Conservation (phyloP, 1,139 yeast species). For the Suhomyces bolitotheri region DNA sequence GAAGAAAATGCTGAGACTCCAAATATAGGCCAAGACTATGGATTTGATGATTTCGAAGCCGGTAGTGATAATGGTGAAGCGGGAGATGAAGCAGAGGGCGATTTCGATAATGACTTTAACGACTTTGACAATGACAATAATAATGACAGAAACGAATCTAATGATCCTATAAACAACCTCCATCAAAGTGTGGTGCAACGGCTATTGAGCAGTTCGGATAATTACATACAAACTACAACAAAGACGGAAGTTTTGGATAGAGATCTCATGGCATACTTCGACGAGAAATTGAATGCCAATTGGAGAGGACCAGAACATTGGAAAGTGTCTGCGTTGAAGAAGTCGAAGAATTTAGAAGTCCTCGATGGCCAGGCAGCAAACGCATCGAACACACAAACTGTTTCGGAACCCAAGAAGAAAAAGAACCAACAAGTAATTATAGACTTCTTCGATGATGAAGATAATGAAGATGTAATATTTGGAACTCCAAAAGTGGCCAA, state of each 20-base stretch:
- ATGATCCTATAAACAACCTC: conserved; percentile 23
- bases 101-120: conserved; percentile 16
- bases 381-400: conserved; percentile 3
- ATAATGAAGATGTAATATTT: conserved; percentile 52
- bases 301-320: conserved; percentile 97
- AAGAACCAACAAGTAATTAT: conserved; percentile 40
- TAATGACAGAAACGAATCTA: conserved; percentile 17
- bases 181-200: conserved; percentile 28
- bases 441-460: conserved; percentile 50
- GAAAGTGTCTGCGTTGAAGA: conserved; percentile 70
- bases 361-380: background rate
- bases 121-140: conserved; percentile 21
- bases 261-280: conserved; percentile 79
- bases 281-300: conserved; percentile 62
- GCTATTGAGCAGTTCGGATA: conserved; percentile 24
- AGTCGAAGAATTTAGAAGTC: conserved; percentile 19
- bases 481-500: conserved; percentile 39
- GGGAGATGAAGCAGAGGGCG: conserved; percentile 19
- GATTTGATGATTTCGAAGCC: conserved; percentile 28
- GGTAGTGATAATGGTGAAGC: conserved; percentile 16
- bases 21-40: conserved; percentile 26
- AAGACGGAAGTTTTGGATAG: conserved; percentile 51
- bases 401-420: conserved; percentile 22
- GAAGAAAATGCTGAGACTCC: conserved; percentile 14
- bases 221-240: conserved; percentile 16